A percentile compares a stretch with the other conserved stretches of the same genome.
Conservation (phyloP, 148 eudicot species). For the Rhododendron griersonianum region DNA sequence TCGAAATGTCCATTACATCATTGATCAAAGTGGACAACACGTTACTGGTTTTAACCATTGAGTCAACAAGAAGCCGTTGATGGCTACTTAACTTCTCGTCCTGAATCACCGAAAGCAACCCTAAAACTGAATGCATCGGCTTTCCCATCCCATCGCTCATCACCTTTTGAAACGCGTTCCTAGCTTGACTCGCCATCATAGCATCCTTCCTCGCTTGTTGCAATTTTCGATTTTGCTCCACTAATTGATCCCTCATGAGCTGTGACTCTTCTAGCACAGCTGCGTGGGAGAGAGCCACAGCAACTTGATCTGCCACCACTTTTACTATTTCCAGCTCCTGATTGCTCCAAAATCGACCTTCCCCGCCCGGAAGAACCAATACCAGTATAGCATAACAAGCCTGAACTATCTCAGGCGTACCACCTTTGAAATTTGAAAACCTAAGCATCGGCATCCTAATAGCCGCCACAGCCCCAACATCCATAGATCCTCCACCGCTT, state of each 20-base stretch:
- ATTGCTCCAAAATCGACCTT: constrained; percentile 44
- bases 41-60: constrained; percentile 69
- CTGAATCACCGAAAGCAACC: constrained; percentile 63
- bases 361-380: constrained; percentile 56
- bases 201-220: constrained; percentile 67
- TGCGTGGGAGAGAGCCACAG: constrained; percentile 94
- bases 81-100: constrained; percentile 42
- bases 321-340: constrained; percentile 71
- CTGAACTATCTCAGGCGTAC: constrained; percentile 72
- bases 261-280: constrained; percentile 82
- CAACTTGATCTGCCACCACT: constrained; percentile 91
- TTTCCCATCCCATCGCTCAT: constrained; percentile 82
- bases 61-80: constrained; percentile 51
- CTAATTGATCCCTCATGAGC: constrained; percentile 59
- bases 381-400: constrained; percentile 79
- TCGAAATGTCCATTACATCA: constrained; percentile 74
- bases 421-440: constrained; percentile 69
- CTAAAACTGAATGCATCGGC: constrained; percentile 81
- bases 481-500: constrained; percentile 51
- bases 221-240: constrained; percentile 66
- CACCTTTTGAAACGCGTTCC: constrained; percentile 68
- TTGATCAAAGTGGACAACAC: constrained; percentile 66
- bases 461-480: constrained; percentile 69
- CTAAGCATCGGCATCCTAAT: constrained; percentile 84
- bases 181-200: constrained; percentile 75